These are phyloP conservation scores for Lyophyllum semitale DNA, from an alignment of 768 basidiomycete species.

Conservation along the genomic window DNA sequence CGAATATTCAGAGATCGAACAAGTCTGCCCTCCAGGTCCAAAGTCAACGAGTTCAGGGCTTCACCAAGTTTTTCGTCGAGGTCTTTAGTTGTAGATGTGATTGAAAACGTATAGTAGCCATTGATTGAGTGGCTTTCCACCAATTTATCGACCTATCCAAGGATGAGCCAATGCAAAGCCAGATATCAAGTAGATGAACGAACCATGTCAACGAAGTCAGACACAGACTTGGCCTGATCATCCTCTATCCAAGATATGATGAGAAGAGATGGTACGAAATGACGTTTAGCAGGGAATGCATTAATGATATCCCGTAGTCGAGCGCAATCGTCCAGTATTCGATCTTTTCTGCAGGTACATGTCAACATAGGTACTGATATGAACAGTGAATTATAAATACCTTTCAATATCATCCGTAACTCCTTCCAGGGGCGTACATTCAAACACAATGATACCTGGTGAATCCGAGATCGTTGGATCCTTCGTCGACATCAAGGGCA, in stretches of 20 bases:
- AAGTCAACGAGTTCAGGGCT: conserved; percentile 37
- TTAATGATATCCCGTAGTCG: conserved; percentile 67
- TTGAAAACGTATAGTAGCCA: conserved; percentile 44
- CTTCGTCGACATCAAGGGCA: conserved; percentile 42
- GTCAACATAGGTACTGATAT: conserved; percentile 6
- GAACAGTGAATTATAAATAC: conserved; percentile 34
- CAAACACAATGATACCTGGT: conserved; percentile 76
- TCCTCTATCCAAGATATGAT: conserved; percentile 61
- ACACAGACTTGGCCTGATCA: conserved; percentile 32
- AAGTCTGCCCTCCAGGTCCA: conserved; percentile 62
- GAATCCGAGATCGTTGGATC: conserved; percentile 31
- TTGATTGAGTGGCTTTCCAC: conserved; percentile 42
- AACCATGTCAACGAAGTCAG: conserved; percentile 68
- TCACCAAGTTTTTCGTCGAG: conserved; percentile 57
- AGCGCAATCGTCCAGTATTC: conserved; percentile 69
- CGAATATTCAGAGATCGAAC: conserved; percentile 47
- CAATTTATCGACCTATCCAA: conserved; percentile 49
- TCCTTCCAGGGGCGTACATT: conserved; percentile 68
- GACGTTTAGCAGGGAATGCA: conserved; percentile 50
- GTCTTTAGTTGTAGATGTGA: conserved; percentile 55
- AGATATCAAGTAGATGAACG: conserved; percentile 12
- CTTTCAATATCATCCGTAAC: conserved; percentile 66
- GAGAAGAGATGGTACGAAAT: conserved; percentile 64
- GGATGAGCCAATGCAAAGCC: neutral
- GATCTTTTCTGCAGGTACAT: conserved; percentile 55